Percentiles rank a stretch among this genome's conserved stretches.
These are phyloP conservation scores for Capsicum rhomboideum DNA, from an alignment of 257 asterid genomes.

Conservation along the genomic window DNA sequence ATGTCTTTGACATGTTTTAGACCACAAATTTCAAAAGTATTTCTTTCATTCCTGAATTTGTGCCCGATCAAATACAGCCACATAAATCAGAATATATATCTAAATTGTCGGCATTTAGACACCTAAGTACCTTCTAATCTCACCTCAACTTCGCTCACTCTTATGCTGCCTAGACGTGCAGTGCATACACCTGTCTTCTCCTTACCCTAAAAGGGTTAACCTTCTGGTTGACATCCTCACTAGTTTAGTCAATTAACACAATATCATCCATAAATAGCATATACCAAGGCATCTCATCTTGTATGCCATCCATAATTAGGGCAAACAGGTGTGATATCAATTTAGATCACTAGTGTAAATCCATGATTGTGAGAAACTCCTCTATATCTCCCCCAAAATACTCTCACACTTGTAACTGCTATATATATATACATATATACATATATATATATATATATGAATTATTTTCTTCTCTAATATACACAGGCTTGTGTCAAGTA, in stretches of 20 bases:
- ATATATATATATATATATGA: no score
- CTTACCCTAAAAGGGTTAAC: neutral
- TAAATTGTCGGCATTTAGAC: neutral
- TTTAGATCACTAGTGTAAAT: neutral
- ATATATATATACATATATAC: no score
- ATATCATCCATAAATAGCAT: neutral
- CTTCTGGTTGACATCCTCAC: neutral
- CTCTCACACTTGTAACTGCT: neutral
- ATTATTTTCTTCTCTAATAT: neutral
- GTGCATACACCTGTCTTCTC: neutral
- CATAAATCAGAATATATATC: neutral
- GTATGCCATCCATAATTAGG: neutral
- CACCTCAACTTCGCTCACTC: neutral
- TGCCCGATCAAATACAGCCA: neutral
- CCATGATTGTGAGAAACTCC: neutral
- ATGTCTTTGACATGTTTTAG: neutral
- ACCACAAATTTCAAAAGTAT: neutral
- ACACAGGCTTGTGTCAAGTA: neutral
- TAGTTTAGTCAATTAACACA: neutral
- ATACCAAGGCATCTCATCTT: neutral
- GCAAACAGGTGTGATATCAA: neutral
- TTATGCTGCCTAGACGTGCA: neutral
- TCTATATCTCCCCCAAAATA: neutral
- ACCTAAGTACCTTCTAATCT: neutral
- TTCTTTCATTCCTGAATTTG: neutral